Evolutionary conservation across 441 rosid species (phyloP), one percentile per base, ranked within the genome.

Genomic region (Aleurites moluccanus): DNA sequence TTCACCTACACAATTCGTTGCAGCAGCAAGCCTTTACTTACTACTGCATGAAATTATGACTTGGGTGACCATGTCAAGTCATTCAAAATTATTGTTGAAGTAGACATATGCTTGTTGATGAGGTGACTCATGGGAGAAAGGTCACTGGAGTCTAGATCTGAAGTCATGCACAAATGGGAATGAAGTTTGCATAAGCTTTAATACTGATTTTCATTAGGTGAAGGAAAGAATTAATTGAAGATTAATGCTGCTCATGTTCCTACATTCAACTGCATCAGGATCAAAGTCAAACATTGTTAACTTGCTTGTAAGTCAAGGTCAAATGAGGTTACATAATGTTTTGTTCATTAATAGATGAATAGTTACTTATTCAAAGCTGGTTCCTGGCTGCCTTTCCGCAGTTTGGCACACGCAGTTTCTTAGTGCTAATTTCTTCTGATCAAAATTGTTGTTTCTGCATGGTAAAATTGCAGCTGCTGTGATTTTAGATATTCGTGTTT

Each of bases 11-110:
- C 27, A 10, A 53, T 33, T 23, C 21, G 30, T 57, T 25, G 20
- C 53, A 8, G 66, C 77, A 5, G 68, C 57, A 70, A 62, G 53
- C 33, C 38, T 76, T 21, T 38, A 6, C 40, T 64, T 28, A 14
- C 16, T 10, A 20, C 50, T 50, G 38, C 65, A 14, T 38, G 60
- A 45, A 21, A 44, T 52, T 21, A 25, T 52, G 25, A n/a, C 53
- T 21, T 25, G 23, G 18, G 11, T 13, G n/a, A n/a, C 56, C 57
- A 25, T 23, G 7, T 42, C 55, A 7, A 27, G 28, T 56, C n/a
- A 52, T 50, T 66, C n/a, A 16, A 20, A 49, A 20, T 55, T 11
- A 20, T 15, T 40, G 20, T 23, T 25, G 11, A 40, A 7, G 69
- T 40, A 50, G 47, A 25, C 25, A 18, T 52, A 10, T 70, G n/a